These are phyloP conservation scores for Rauvolfia tetraphylla DNA, from an alignment of 257 asterid genomes.

Conservation along the genomic window DNA sequence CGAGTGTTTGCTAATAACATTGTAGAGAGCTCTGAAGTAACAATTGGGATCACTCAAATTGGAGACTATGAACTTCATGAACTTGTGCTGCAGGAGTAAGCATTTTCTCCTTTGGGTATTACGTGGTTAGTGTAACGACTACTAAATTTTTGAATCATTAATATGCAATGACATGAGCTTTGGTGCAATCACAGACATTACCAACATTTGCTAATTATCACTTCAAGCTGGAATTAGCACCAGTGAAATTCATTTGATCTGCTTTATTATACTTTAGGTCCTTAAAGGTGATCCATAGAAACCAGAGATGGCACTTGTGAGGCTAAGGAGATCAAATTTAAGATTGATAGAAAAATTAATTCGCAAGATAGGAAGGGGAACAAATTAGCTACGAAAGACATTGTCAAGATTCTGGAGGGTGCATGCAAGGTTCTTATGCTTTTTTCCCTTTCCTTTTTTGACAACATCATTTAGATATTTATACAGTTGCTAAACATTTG, in stretches of 20 bases:
- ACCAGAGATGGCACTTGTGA: constrained; percentile 91
- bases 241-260: constrained; percentile 22
- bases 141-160: constrained; percentile 5
- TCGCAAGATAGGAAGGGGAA: constrained; percentile 74
- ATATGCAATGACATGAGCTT: constrained; percentile 82
- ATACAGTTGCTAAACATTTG: constrained; percentile 11
- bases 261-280: constrained; percentile 47
- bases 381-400: constrained; percentile 76
- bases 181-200: constrained; percentile 87
- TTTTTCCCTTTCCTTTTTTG: neutral
- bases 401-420: constrained; percentile 83
- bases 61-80: constrained; percentile 98
- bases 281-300: constrained; percentile 91
- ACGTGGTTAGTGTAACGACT: neutral
- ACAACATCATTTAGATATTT: neutral
- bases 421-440: constrained; percentile 42
- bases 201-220: constrained; percentile 39
- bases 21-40: constrained; percentile 95
- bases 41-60: constrained; percentile 77
- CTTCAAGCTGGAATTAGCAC: constrained; percentile 5
- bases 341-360: constrained; percentile 64
- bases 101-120: constrained; percentile 14
- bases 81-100: constrained; percentile 83
- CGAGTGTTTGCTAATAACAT: constrained; percentile 94
- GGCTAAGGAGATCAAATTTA: constrained; percentile 83